phyloP scores from a whole-genome alignment of 331 rosid genomes.

The Phaseolus coccineus region DNA sequence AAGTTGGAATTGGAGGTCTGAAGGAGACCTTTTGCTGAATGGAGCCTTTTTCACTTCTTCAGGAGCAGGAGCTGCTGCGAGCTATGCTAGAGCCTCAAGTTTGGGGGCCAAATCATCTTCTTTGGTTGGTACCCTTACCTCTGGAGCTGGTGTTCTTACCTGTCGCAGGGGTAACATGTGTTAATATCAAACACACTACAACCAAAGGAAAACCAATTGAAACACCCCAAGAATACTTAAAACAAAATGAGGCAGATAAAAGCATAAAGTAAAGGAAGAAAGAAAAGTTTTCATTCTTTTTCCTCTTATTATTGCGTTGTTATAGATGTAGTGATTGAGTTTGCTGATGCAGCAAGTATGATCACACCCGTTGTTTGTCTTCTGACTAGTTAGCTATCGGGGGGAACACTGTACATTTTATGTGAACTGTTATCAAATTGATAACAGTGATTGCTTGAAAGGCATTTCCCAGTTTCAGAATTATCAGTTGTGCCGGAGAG shows the following conservation, averaged over 20 bases:
- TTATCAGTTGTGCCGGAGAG: conserved; percentile 26
- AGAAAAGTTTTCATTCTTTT: conserved; percentile 53
- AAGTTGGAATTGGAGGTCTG: conserved; percentile 96
- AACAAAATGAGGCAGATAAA: conserved; percentile 16
- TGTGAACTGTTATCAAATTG: conserved; percentile 49
- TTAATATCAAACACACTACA: conserved; percentile 50
- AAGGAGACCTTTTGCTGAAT: conserved; percentile 90
- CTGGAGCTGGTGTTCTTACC: conserved; percentile 76
- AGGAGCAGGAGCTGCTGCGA: conserved; percentile 80
- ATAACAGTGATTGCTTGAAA: conserved; percentile 48
- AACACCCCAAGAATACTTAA: not conserved
- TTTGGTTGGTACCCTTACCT: conserved; percentile 73
- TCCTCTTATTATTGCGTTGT: conserved; percentile 48
- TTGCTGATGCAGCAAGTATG: conserved; percentile 53
- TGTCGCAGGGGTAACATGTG: conserved; percentile 76
- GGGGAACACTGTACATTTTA: conserved; percentile 57
- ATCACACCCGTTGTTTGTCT: conserved; percentile 50
- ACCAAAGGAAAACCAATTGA: conserved; percentile 15
- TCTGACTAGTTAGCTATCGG: conserved; percentile 50
- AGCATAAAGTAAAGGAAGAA: conserved; percentile 52
- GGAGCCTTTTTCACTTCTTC: conserved; percentile 91
- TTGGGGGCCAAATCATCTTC: conserved; percentile 95
- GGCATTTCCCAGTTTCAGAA: conserved; percentile 31
- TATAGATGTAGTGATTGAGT: conserved; percentile 53
- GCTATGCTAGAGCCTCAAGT: conserved; percentile 99